A percentile compares a stretch with the other conserved stretches of the same genome.
phyloP scores from a whole-genome alignment of 768 basidiomycete genomes.

The Boletus subparvulus region DNA sequence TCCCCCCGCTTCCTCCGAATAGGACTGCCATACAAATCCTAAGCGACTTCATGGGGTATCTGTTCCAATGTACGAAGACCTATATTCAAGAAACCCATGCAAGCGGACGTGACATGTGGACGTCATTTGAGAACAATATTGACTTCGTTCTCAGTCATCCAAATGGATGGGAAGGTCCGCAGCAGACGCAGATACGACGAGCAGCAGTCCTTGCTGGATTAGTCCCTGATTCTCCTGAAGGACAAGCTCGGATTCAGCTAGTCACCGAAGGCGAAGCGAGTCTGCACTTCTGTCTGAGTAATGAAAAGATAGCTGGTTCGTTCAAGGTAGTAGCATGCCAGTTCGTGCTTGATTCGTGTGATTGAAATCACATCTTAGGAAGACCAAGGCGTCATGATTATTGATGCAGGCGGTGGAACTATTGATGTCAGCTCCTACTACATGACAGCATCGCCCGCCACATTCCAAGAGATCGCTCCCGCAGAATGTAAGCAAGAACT shows the following conservation, averaged over 20 bases:
- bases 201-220: constrained; percentile 44
- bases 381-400: constrained; percentile 48
- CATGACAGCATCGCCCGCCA: constrained; percentile 30
- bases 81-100: constrained; percentile 49
- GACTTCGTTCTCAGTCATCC: constrained; percentile 50
- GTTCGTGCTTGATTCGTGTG: neutral
- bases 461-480: constrained; percentile 50
- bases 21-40: constrained; percentile 45
- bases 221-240: constrained; percentile 36
- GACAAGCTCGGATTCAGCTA: constrained; percentile 40
- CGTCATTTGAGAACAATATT: constrained; percentile 39
- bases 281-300: constrained; percentile 47
- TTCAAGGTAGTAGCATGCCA: constrained; percentile 21
- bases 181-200: constrained; percentile 44
- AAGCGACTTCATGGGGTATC: constrained; percentile 49
- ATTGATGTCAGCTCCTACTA: constrained; percentile 59
- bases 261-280: constrained; percentile 56
- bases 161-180: constrained; percentile 48
- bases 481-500: constrained; percentile 37
- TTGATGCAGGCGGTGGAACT: constrained; percentile 66
- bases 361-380: constrained; percentile 28
- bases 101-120: constrained; percentile 42
- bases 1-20: constrained; percentile 42
- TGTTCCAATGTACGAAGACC: constrained; percentile 40
- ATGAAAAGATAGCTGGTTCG: constrained; percentile 32